These are phyloP conservation scores for Babesia microti DNA, from an alignment of 169 alveolate genomes.

Conservation along the genomic window DNA sequence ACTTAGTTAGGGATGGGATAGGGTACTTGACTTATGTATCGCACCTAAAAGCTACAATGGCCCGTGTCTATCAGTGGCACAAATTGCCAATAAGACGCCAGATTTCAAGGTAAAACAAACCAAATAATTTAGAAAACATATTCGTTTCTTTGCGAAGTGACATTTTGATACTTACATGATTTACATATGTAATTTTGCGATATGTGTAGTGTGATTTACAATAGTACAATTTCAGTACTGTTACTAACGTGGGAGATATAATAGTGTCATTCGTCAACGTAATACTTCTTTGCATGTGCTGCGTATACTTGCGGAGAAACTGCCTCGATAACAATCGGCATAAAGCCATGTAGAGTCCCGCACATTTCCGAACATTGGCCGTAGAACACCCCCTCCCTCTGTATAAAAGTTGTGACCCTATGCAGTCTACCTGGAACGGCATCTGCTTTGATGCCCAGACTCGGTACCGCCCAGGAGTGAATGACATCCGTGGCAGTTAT, in stretches of 20 bases:
- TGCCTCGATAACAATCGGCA: constrained; percentile 85
- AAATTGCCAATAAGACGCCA: constrained; percentile 19
- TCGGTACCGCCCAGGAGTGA: constrained; percentile 68
- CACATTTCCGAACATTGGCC: constrained; percentile 84
- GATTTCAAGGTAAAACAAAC: constrained; percentile 18
- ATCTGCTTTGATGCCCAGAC: constrained; percentile 79
- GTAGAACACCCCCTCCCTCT: constrained; percentile 83
- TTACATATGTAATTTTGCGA: neutral
- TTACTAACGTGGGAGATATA: neutral
- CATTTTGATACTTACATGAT: constrained; percentile 13
- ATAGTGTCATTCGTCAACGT: constrained; percentile 50
- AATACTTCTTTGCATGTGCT: constrained; percentile 82
- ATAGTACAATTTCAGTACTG: too few relatives aligned
- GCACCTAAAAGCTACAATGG: constrained; percentile 36
- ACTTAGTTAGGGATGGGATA: too few relatives aligned
- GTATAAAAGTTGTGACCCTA: constrained; percentile 71
- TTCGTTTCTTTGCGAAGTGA: constrained; percentile 15
- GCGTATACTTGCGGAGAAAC: constrained; percentile 78
- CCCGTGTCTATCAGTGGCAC: constrained; percentile 31
- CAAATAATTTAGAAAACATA: neutral
- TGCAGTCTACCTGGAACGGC: constrained; percentile 80
- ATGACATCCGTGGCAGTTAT: constrained; percentile 74
- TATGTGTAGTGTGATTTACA: neutral
- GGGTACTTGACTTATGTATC: too few relatives aligned
- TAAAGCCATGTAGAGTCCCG: constrained; percentile 82